A percentile compares a stretch with the other conserved stretches of the same genome.
These are phyloP conservation scores for Penicillium brevicompactum DNA, from an alignment of 2,329 filamentous ascomycete species.

Conservation along the genomic window DNA sequence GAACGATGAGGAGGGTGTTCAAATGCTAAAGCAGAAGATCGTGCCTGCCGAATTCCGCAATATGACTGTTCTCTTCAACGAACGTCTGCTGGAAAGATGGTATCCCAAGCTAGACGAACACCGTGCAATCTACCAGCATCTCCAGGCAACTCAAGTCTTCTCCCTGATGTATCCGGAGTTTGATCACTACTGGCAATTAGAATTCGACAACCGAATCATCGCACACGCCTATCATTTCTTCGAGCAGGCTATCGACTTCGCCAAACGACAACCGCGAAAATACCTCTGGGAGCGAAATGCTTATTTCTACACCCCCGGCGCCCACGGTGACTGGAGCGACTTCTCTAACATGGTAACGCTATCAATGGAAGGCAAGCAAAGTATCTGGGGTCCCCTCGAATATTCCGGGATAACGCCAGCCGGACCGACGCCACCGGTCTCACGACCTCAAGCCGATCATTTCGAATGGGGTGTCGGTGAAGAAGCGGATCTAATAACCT, in stretches of 20 bases:
- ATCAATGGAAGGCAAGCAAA: neutral
- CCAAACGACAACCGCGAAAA: constrained; percentile 57
- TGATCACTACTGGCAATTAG: constrained; percentile 80
- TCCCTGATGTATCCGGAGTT: constrained; percentile 72
- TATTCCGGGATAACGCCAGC: constrained; percentile 8
- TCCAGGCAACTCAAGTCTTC: constrained; percentile 75
- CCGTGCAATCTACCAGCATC: constrained; percentile 49
- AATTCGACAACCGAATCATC: constrained; percentile 73
- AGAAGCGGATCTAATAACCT: constrained; percentile 72
- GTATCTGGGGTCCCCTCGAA: constrained; percentile 6
- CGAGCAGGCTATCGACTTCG: constrained; percentile 61
- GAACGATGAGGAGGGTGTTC: neutral
- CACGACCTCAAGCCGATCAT: constrained; percentile 54
- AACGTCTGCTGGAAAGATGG: neutral
- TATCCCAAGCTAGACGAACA: constrained; percentile 12
- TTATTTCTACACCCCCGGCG: constrained; percentile 48
- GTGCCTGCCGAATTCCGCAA: constrained; percentile 8
- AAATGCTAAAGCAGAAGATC: neutral
- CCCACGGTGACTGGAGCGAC: constrained; percentile 2
- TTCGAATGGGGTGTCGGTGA: constrained; percentile 70
- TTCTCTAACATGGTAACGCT: constrained; percentile 1
- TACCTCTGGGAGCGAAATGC: constrained; percentile 62
- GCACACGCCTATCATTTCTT: constrained; percentile 78
- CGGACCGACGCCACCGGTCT: constrained; percentile 64
- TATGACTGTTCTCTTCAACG: constrained; percentile 10